Conservation (phyloP, 2,329 filamentous ascomycete genomes). For the Cladosporium colombiae region DNA sequence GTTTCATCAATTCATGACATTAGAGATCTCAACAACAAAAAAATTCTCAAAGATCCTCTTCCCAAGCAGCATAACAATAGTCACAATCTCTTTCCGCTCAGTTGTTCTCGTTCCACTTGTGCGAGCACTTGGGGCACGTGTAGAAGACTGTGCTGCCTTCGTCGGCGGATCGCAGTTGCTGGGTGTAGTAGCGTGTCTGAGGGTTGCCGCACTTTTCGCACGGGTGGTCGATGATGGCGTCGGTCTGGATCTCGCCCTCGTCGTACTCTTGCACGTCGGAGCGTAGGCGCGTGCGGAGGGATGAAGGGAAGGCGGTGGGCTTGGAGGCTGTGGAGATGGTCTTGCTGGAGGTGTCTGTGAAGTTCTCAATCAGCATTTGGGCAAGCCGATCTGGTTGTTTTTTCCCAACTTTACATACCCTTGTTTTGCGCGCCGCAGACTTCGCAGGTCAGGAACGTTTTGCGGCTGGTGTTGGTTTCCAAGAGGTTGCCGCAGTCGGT, state of each 20-base stretch:
- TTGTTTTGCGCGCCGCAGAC: constrained; percentile 83
- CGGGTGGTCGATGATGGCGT: constrained; percentile 65
- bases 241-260: constrained; percentile 66
- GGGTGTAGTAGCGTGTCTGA: constrained; percentile 80
- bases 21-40: not conserved
- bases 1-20: constrained; percentile 16
- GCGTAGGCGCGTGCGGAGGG: constrained; percentile 73
- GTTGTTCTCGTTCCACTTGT: constrained; percentile 71
- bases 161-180: constrained; percentile 88
- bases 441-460: constrained; percentile 77
- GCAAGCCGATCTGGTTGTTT: not conserved
- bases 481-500: constrained; percentile 88
- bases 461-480: constrained; percentile 74
- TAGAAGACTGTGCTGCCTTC: constrained; percentile 94
- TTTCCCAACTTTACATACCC: constrained; percentile 56
- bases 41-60: not conserved
- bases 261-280: constrained; percentile 84
- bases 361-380: not conserved
- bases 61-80: not conserved
- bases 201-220: constrained; percentile 80
- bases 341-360: constrained; percentile 71
- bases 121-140: constrained; percentile 75
- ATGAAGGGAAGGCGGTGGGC: constrained; percentile 83
- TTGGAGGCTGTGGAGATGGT: constrained; percentile 82
- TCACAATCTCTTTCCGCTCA: constrained; percentile 40